These are phyloP conservation scores for Clonostachys chloroleuca DNA, from an alignment of 2,329 filamentous ascomycete species.

Conservation along the genomic window DNA sequence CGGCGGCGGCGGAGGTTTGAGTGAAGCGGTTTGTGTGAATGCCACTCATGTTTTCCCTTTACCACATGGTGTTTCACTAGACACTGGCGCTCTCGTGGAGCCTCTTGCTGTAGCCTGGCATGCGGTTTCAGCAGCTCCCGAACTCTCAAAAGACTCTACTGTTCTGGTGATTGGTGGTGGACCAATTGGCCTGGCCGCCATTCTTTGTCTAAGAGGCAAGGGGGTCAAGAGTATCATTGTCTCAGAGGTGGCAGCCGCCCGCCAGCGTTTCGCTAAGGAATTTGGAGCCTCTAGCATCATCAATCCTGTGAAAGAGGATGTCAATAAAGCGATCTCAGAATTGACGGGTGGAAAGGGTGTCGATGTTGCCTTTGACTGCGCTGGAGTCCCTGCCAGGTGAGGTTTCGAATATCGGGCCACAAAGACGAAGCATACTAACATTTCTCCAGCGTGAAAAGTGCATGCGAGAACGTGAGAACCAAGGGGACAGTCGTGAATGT, in stretches of 20 bases:
- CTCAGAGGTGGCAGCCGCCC: constrained; percentile 44
- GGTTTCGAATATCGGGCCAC: background rate
- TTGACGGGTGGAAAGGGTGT: constrained; percentile 10
- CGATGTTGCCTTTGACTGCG: constrained; percentile 13
- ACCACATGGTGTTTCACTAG: constrained; percentile 43
- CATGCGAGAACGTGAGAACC: constrained; percentile 12
- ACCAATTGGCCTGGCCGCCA: constrained; percentile 56
- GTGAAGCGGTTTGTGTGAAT: constrained; percentile 44
- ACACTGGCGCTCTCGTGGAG: constrained; percentile 55
- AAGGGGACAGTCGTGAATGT: constrained; percentile 14
- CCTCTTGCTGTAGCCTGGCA: constrained; percentile 63
- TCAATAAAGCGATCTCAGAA: constrained; percentile 6
- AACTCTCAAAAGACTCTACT: constrained; percentile 30
- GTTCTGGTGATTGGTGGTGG: constrained; percentile 57
- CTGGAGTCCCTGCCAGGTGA: constrained; percentile 12
- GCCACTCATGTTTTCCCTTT: constrained; percentile 38
- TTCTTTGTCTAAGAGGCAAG: constrained; percentile 51
- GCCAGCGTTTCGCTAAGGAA: constrained; percentile 44
- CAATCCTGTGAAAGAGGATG: constrained; percentile 8
- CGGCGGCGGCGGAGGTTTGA: constrained; percentile 47
- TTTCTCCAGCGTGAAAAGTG: constrained; percentile 6
- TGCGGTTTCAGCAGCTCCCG: constrained; percentile 27
- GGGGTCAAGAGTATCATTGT: constrained; percentile 52
- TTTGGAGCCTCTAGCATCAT: constrained; percentile 41
- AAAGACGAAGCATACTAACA: background rate